Base-by-base conservation (phyloP, 352 stramenopile genomes). In the Halophytophthora batemanensis region DNA sequence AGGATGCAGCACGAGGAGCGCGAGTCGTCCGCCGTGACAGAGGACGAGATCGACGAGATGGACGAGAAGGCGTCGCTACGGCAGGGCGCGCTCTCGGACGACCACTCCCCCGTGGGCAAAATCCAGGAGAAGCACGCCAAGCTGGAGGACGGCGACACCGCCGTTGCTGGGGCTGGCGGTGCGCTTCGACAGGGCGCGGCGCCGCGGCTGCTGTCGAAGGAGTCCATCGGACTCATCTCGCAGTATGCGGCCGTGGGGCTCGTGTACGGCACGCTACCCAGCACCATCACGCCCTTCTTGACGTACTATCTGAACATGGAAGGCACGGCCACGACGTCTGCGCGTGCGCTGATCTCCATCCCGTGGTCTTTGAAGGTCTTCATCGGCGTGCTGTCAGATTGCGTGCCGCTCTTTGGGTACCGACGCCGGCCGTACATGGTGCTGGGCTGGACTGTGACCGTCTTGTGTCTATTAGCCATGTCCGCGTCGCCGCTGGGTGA, bases 41-140 rank as follows among this genome's bases (percentile, higher is more conserved):
- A n/a, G n/a, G n/a, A n/a, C n/a, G n/a, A n/a, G n/a, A 93, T 95
- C 62, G 83, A 90, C 25, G 84, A 93, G 57, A 83, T 93, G 0
- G 61, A 64, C 21, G 83, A 94, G 53, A 61, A 81, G 15, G 57
- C 55, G 3, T 66, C 89, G 19, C 39, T 87, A n/a, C n/a, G n/a
- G n/a, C n/a, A n/a, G n/a, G n/a, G n/a, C n/a, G n/a, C n/a, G 38
- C 60, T 87, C 14, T 61, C 66, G 17, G 74, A n/a, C n/a, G n/a
- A n/a, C n/a, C n/a, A n/a, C n/a, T n/a, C n/a, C n/a, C n/a, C n/a
- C n/a, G n/a, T n/a, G n/a, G n/a, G n/a, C n/a, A n/a, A n/a, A n/a
- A 61, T 94, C 40, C 42, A 73, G n/a, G 59, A 48, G 15, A 45
- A 56, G 33, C 71, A 83, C 54, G 71, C 84, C 55, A 95, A 95